A percentile compares a stretch with the other conserved stretches of the same genome.
Conservation (phyloP, 371 early-diverging fungal genomes). For the Neoconidiobolus thromboides region DNA sequence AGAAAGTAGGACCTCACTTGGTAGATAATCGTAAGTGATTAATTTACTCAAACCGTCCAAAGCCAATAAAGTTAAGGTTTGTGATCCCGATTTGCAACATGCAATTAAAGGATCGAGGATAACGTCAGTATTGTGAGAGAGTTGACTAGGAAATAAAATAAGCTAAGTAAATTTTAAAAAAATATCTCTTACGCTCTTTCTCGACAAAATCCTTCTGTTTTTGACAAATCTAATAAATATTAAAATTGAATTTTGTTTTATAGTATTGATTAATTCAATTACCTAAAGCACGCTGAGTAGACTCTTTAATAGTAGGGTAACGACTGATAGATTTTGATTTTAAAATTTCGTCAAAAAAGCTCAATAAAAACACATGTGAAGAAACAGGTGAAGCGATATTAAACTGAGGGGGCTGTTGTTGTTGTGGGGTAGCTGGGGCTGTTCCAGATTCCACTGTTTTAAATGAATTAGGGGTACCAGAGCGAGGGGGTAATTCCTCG, state of each 20-base stretch:
- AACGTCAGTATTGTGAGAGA: slow-evolving; percentile 3
- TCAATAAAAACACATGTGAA: slow-evolving; percentile 3
- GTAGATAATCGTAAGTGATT: slow-evolving; percentile 5
- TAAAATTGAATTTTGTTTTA: neutral
- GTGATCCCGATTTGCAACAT: neutral
- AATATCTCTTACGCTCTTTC: slow-evolving; percentile 4
- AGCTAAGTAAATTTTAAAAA: neutral
- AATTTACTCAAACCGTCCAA: slow-evolving; percentile 1
- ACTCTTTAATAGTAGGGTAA: neutral
- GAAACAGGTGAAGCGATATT: neutral
- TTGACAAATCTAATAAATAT: neutral
- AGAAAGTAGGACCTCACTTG: too few relatives aligned
- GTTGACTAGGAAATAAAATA: neutral
- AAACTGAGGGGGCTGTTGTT: neutral
- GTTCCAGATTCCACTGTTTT: neutral
- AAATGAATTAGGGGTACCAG: neutral
- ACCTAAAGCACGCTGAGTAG: neutral
- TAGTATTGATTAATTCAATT: neutral
- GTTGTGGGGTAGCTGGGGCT: neutral
- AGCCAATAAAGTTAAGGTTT: slow-evolving; percentile 2
- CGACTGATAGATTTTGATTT: neutral
- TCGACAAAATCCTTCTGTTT: slow-evolving; percentile 2
- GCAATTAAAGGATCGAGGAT: neutral
- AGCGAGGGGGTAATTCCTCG: neutral
- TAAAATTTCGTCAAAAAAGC: neutral